phyloP scores from a whole-genome alignment of 2,329 filamentous ascomycete genomes.

The Aspergillus ibericus region DNA sequence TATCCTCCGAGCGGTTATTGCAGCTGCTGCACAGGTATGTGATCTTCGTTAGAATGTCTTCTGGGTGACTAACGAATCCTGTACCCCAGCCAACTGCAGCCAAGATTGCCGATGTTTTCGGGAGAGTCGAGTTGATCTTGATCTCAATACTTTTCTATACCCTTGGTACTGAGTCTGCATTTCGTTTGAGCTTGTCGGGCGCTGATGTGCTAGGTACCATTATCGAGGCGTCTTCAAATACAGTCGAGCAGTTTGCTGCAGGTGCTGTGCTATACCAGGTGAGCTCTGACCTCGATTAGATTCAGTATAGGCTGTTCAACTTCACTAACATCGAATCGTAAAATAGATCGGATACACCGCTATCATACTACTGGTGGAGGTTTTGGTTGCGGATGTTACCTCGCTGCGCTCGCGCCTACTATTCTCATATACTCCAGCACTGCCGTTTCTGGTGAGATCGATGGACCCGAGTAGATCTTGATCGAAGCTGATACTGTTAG shows the following conservation, averaged over 20 bases:
- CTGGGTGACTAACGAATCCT: not conserved
- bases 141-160: slow-evolving; percentile 60
- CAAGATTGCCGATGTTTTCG: slow-evolving; percentile 64
- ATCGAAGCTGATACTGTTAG: slow-evolving; percentile 15
- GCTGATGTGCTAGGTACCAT: slow-evolving; percentile 46
- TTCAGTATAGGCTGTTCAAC: not conserved
- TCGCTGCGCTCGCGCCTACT: slow-evolving; percentile 63
- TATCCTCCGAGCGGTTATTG: slow-evolving; percentile 59
- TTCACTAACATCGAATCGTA: not conserved
- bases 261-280: slow-evolving; percentile 61
- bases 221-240: slow-evolving; percentile 54
- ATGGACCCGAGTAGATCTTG: not conserved
- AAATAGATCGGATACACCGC: slow-evolving; percentile 60
- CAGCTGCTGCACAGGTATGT: slow-evolving; percentile 54
- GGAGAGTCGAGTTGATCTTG: slow-evolving; percentile 59
- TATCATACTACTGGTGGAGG: slow-evolving; percentile 62
- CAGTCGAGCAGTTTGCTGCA: slow-evolving; percentile 55
- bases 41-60: not conserved
- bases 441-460: slow-evolving; percentile 54
- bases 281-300: not conserved
- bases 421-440: slow-evolving; percentile 64
- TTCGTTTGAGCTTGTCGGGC: not conserved
- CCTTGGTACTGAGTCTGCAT: slow-evolving; percentile 33
- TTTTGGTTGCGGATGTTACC: slow-evolving; percentile 64
- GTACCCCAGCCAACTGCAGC: slow-evolving; percentile 54